Evolutionary conservation across 495 filamentous ascomycete species (phyloP), one percentile per base, ranked within the genome.

Genomic region (Aspergillus haitiensis): DNA sequence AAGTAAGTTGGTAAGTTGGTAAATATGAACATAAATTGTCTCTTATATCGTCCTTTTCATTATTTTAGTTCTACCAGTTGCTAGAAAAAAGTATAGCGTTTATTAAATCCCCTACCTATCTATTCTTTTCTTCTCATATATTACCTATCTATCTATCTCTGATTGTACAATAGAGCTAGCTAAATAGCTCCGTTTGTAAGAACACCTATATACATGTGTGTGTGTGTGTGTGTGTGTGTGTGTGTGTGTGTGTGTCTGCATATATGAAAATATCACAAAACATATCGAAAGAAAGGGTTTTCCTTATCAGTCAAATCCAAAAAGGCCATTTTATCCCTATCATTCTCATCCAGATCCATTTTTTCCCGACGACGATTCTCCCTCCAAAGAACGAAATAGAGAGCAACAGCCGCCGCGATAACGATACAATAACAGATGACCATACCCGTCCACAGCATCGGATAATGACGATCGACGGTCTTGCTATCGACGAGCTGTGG

Each of bases 391-490:
- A 88, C 70, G 12, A 80, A 21, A 64, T 87, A 89, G n/a, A 92
- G 65, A 1, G 67, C 63, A 1, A 69, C 62, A 0, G 86, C 79
- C 0, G 84, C 73, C 1, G 72, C 58, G 16, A 91, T 89, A 6
- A 82, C 84, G 59, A 91, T 87, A 64, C 82, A 84, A 63, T 90
- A 91, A 62, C 87, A 90, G 35, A 89, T 86, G 16, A 91, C 86
- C 60, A 91, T 67, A 0, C 86, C 87, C 1, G 82, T 70, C 87
- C 86, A 91, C 36, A 91, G 59, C 66, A 82, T 81, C 3, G 88
- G 87, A 68, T 91, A 90, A 72, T 91, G 88, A 58, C 78, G 67
- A 1, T 67, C 68, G 52, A 82, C 83, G 1, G 82, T 87, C 66
- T 85, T 70, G 39, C 78, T 83, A 49, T 83, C 83, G 40, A 90